Conservation (phyloP, 2,329 filamentous ascomycete species). For the Talaromyces atroroseus region DNA sequence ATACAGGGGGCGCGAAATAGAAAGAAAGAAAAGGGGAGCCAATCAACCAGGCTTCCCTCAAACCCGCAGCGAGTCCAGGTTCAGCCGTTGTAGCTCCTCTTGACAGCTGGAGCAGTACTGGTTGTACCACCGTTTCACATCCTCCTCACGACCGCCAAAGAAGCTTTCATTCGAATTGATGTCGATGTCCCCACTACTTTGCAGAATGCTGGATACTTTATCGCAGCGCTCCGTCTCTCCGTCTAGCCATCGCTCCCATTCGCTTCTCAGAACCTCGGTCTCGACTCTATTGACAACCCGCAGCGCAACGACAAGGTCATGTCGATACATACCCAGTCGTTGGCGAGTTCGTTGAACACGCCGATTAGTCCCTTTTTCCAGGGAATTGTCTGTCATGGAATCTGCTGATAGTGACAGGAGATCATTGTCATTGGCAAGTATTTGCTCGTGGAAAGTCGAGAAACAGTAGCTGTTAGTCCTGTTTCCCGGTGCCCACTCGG, state of each 20-base stretch:
- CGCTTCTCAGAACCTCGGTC: constrained; percentile 73
- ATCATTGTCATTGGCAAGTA: constrained; percentile 28
- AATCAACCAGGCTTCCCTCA: background rate
- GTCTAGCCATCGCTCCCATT: constrained; percentile 89
- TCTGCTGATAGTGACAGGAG: constrained; percentile 22
- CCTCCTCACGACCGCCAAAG: constrained; percentile 34
- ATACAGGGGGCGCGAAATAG: constrained; percentile 19
- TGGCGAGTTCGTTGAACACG: constrained; percentile 76
- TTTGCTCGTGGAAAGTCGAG: constrained; percentile 40
- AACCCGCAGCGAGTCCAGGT: constrained; percentile 16
- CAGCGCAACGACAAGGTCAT: constrained; percentile 86
- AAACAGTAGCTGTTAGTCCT: constrained; percentile 35
- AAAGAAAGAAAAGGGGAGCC: background rate
- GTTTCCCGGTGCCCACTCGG: constrained; percentile 23
- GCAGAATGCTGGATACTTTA: constrained; percentile 50
- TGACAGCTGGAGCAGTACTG: constrained; percentile 60
- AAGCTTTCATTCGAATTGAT: constrained; percentile 24
- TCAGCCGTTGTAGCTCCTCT: constrained; percentile 34
- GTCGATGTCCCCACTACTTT: constrained; percentile 17
- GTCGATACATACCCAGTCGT: constrained; percentile 73
- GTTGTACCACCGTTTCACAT: constrained; percentile 52
- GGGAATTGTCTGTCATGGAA: constrained; percentile 24
- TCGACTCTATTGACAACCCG: constrained; percentile 86
- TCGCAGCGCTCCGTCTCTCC: constrained; percentile 74
- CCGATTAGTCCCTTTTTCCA: constrained; percentile 36